Percentiles rank a stretch among this genome's conserved stretches.
phyloP scores from a whole-genome alignment of 768 basidiomycete species.

The Boletus subparvulus region DNA sequence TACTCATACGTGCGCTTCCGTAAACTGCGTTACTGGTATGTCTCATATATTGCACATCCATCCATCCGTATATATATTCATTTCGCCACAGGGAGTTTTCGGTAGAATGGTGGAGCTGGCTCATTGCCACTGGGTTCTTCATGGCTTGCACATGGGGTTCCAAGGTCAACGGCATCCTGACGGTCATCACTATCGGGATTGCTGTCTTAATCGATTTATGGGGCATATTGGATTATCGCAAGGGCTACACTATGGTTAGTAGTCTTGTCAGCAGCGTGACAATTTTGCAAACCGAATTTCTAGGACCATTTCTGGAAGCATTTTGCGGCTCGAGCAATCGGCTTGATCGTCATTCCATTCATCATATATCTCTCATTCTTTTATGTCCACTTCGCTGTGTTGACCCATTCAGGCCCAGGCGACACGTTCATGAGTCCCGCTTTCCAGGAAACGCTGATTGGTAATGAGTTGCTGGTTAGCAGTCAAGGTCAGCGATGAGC shows the following conservation, averaged over 20 bases:
- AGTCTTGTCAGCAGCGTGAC: not conserved
- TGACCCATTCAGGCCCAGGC: slow-evolving; percentile 86
- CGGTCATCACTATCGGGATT: slow-evolving; percentile 83
- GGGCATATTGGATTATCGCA: slow-evolving; percentile 85
- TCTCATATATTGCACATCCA: slow-evolving; percentile 5
- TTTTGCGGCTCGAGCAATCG: slow-evolving; percentile 80
- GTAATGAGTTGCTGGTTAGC: slow-evolving; percentile 89
- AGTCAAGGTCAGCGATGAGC: slow-evolving; percentile 70
- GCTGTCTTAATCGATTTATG: slow-evolving; percentile 94
- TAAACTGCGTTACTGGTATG: slow-evolving; percentile 86
- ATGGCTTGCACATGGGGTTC: slow-evolving; percentile 97
- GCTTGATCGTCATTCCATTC: slow-evolving; percentile 86
- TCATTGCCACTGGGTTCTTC: slow-evolving; percentile 83
- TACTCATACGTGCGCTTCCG: slow-evolving; percentile 93
- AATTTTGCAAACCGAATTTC: not conserved
- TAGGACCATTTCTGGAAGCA: slow-evolving; percentile 90
- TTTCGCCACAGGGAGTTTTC: slow-evolving; percentile 69
- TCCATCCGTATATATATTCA: not conserved
- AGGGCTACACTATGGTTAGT: slow-evolving; percentile 74
- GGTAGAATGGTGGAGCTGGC: slow-evolving; percentile 92
- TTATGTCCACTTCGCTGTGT: slow-evolving; percentile 89
- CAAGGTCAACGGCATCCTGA: slow-evolving; percentile 95
- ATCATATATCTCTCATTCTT: slow-evolving; percentile 93
- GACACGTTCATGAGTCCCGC: slow-evolving; percentile 97
- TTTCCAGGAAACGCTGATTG: slow-evolving; percentile 93